Base-by-base conservation (phyloP, 345 rosid genomes). In the Raphanus raphanistrum region DNA sequence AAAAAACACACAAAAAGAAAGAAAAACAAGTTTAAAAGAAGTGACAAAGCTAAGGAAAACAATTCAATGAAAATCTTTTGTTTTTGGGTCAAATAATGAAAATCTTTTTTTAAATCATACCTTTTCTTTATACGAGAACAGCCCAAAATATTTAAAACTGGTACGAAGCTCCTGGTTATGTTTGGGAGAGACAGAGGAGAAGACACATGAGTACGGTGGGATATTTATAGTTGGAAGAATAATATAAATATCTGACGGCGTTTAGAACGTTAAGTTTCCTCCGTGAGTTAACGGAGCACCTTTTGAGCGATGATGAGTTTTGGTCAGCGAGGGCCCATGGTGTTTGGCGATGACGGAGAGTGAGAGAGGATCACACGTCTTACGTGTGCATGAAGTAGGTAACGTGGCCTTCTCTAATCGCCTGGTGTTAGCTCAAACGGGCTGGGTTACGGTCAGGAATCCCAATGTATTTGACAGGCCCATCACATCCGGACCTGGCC, bases 161-260 rank as follows among this genome's bases (percentile, higher is more conserved):
- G 41, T 33, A 67, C 60, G 79, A 69, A 73, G 75, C 67, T 79
- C 71, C 75, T 64, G 63, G 63, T 36, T 68, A 5, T 36, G 15
- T 21, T 62, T 17, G 29, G 62, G 66, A 70, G 79, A 57, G 73
- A 75, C 61, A 64, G 66, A 70, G 71, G 70, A 52, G 4, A 17
- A 62, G 78, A 43, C 31, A 25, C 32, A 17, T 2, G 71, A 74
- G 27, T 64, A 50, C 58, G 13, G 73, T 66, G 70, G 28, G 75
- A 17, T 0, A 74, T 69, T 38, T 76, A 62, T 78, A 78, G 25
- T 55, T 21, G 72, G 72, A 63, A 54, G 15, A 28, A 13, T 38
- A 50, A 41, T 12, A 8, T 4, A 28, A 3, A 35, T 31, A 21
- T 28, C 48, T 61, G 59, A 74, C 82, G 79, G 67, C 54, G 79